phyloP scores from a whole-genome alignment of 495 filamentous ascomycete species.

The Aspergillus bertholletiae region DNA sequence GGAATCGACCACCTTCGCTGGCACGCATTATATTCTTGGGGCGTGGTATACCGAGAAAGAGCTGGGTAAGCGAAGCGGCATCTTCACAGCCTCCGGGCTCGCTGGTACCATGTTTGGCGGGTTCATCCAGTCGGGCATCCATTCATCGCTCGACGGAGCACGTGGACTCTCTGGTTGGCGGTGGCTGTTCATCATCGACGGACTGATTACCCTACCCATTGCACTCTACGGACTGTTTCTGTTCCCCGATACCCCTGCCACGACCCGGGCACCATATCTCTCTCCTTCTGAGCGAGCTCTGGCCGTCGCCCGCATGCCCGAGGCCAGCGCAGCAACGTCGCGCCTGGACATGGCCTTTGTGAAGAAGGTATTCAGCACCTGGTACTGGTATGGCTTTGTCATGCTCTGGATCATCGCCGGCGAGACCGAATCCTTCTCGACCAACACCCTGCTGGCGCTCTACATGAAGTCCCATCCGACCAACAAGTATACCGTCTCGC shows the following conservation, averaged over 20 bases:
- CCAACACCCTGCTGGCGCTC: slow-evolving; percentile 36
- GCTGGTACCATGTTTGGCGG: slow-evolving; percentile 63
- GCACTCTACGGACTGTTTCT: slow-evolving; percentile 66
- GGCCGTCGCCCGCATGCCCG: slow-evolving; percentile 40
- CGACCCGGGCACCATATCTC: slow-evolving; percentile 44
- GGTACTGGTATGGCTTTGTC: slow-evolving; percentile 49
- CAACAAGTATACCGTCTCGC: slow-evolving; percentile 38
- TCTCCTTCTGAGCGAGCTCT: slow-evolving; percentile 37
- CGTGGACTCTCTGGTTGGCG: slow-evolving; percentile 70
- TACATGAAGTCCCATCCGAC: slow-evolving; percentile 32
- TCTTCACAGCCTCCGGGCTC: slow-evolving; percentile 57
- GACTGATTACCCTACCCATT: slow-evolving; percentile 60
- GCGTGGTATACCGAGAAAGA: slow-evolving; percentile 51
- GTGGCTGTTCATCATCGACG: slow-evolving; percentile 66
- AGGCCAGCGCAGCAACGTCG: slow-evolving; percentile 22
- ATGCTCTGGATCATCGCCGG: slow-evolving; percentile 48
- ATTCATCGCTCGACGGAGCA: slow-evolving; percentile 12
- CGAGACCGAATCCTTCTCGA: slow-evolving; percentile 49
- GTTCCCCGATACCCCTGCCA: slow-evolving; percentile 59
- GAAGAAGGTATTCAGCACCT: slow-evolving; percentile 36
- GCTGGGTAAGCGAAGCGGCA: slow-evolving; percentile 43
- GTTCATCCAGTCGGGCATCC: slow-evolving; percentile 52
- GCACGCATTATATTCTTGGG: slow-evolving; percentile 34
- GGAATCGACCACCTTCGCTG: slow-evolving; percentile 46
- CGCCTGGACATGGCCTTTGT: slow-evolving; percentile 34